Percentiles rank a stretch among this genome's conserved stretches.
Evolutionary conservation across 2,329 filamentous ascomycete genomes (phyloP).

Genomic region (Emmonsia crescens): DNA sequence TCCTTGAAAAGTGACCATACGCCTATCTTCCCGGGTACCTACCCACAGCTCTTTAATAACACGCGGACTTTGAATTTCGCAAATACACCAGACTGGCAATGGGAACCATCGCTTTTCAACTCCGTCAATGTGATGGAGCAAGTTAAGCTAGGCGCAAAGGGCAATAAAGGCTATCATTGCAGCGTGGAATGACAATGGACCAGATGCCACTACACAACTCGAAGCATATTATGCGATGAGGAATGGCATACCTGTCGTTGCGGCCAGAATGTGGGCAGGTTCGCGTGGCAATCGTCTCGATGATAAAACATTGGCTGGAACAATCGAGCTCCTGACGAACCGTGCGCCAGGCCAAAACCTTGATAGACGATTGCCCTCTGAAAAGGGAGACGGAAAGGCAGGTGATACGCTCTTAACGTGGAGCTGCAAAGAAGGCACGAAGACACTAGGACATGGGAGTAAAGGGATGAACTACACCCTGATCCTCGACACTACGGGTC

Average conservation of each 20-base stretch:
- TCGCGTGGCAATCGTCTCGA: slow-evolving; percentile 34
- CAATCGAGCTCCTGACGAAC: slow-evolving; percentile 34
- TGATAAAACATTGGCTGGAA: slow-evolving; percentile 25
- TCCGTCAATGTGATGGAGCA: slow-evolving; percentile 40
- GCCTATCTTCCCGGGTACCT: slow-evolving; percentile 39
- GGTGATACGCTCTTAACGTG: slow-evolving; percentile 19
- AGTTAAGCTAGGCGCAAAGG: slow-evolving; percentile 27
- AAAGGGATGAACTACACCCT: slow-evolving; percentile 50
- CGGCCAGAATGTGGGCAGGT: slow-evolving; percentile 45
- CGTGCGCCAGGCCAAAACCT: slow-evolving; percentile 41
- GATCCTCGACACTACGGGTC: slow-evolving; percentile 35
- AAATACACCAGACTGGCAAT: slow-evolving; percentile 33
- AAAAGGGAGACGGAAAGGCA: slow-evolving; percentile 27
- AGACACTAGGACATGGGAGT: slow-evolving; percentile 32
- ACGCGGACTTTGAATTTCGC: slow-evolving; percentile 41
- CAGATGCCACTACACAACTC: slow-evolving; percentile 41
- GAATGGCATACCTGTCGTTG: slow-evolving; percentile 41
- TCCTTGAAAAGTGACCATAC: slow-evolving; percentile 46
- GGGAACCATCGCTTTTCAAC: slow-evolving; percentile 43
- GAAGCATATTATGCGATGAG: slow-evolving; percentile 44
- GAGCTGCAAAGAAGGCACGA: slow-evolving; percentile 27
- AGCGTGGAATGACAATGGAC: slow-evolving; percentile 46
- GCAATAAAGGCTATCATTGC: slow-evolving; percentile 42
- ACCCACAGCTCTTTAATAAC: slow-evolving; percentile 39
- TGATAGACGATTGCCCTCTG: slow-evolving; percentile 31